Base-by-base conservation (phyloP, 345 rosid genomes). In the Eutrema heterophyllum region DNA sequence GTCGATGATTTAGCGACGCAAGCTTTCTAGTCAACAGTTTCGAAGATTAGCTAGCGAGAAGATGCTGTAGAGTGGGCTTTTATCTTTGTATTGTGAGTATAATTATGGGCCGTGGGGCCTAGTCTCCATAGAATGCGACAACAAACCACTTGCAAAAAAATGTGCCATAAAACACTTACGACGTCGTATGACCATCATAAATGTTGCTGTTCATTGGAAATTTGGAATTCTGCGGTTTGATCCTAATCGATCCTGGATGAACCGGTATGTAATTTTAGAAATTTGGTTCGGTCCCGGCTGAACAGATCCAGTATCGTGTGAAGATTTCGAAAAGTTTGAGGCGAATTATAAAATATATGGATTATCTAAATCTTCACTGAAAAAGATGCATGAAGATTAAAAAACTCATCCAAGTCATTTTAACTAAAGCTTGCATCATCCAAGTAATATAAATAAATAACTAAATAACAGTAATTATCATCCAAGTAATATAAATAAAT, bases 101-200 rank as follows among this genome's bases (percentile, higher is more conserved):
- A 41, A 32, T 40, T 38, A 75, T 75, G 74, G 74, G 74, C 74
- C 74, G 14, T 75, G 64, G 79, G 70, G 57, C 12, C 79, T 12
- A 61, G 21, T 43, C 48, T 33, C 14, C 57, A 61, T 43, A 59
- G 29, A 39, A 68, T 41, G 68, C 62, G 78, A 74, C 63, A 67
- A 50, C 38, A 39, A 59, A 39, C 68, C 50, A 30, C 33, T 40
- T 57, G 41, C 10, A 10, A 18, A 46, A 30, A 46, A 27, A 26
- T 59, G 53, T 67, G 78, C 49, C 43, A 59, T 30, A 30, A 44
- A 62, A 9, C 26, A 36, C 9, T 14, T 38, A 66, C 72, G 27
- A 29, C 29, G 40, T 55, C 51, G 58, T 65, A 18, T 29, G 45
- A 26, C 39, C 41, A 21, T 45, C 32, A 30, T 1, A 18, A 51